Conservation (phyloP, 2,329 filamentous ascomycete species). For the Penicillium italicum region DNA sequence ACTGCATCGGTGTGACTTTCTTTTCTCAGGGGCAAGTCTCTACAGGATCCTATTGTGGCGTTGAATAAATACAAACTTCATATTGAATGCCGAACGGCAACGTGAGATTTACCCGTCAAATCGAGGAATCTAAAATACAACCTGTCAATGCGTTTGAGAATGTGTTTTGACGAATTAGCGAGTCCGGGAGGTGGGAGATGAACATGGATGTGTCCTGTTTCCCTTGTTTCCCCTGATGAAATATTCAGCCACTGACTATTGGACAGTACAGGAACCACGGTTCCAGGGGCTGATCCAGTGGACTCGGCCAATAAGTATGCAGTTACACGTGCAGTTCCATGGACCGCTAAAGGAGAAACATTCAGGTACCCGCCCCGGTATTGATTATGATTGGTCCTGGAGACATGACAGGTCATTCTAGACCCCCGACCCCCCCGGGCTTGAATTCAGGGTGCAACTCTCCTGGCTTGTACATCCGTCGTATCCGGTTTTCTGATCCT, state of each 20-base stretch:
- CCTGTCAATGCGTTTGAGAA: not conserved
- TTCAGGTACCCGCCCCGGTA: slow-evolving; percentile 24
- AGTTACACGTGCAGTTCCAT: slow-evolving; percentile 10
- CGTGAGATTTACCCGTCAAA: too few relatives aligned
- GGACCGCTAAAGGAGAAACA: slow-evolving; percentile 10
- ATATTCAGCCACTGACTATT: slow-evolving; percentile 14
- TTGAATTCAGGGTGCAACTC: not conserved
- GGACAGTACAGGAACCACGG: slow-evolving; percentile 9
- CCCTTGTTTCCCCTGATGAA: slow-evolving; percentile 18
- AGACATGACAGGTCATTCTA: slow-evolving; percentile 23
- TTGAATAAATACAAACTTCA: slow-evolving; percentile 4
- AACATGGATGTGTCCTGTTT: not conserved
- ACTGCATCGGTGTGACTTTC: slow-evolving; percentile 1
- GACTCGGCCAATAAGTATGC: slow-evolving; percentile 16
- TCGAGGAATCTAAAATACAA: slow-evolving; percentile 24
- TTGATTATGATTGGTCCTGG: slow-evolving; percentile 16
- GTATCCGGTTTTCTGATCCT: not conserved
- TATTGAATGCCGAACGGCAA: slow-evolving; percentile 18
- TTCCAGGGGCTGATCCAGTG: slow-evolving; percentile 15
- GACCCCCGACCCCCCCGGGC: slow-evolving; percentile 2
- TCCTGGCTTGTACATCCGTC: not conserved
- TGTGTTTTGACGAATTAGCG: not conserved
- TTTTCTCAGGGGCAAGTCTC: not conserved
- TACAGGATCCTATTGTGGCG: slow-evolving; percentile 3
- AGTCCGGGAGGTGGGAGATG: not conserved